A percentile compares a stretch with the other conserved stretches of the same genome.
Conservation (phyloP, 2,329 filamentous ascomycete species). For the Metarhizium album region DNA sequence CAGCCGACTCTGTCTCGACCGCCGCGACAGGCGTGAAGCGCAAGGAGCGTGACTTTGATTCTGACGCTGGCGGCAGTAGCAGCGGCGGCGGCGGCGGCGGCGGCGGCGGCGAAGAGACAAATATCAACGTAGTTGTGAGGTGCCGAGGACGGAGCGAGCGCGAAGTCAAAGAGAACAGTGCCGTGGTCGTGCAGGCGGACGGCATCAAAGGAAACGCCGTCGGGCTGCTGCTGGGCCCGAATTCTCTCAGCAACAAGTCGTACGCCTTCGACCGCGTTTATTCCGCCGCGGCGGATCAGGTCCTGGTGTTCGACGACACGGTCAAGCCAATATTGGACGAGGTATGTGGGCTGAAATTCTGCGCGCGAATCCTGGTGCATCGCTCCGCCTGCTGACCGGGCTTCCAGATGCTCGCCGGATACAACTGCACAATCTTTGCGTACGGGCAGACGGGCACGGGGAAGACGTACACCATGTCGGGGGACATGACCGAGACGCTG, state of each 20-base stretch:
- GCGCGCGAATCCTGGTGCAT: not conserved
- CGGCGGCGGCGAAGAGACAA: constrained; percentile 62
- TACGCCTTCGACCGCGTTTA: constrained; percentile 98
- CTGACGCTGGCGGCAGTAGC: constrained; percentile 28
- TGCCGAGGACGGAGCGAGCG: constrained; percentile 88
- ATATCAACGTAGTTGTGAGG: constrained; percentile 94
- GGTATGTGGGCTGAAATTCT: constrained; percentile 38
- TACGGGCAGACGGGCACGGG: constrained; percentile 97
- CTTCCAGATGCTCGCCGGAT: constrained; percentile 74
- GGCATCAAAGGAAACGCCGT: constrained; percentile 79
- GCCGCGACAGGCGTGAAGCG: constrained; percentile 58
- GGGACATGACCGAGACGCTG: constrained; percentile 81
- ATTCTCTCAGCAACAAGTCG: constrained; percentile 85
- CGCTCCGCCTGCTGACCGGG: constrained; percentile 4
- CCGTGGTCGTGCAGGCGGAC: constrained; percentile 79
- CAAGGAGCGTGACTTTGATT: constrained; percentile 77
- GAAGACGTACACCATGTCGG: constrained; percentile 99
- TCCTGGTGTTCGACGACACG: constrained; percentile 89
- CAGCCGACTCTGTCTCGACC: constrained; percentile 51
- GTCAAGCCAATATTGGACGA: constrained; percentile 89
- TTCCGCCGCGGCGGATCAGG: constrained; percentile 86
- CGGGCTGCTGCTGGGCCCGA: constrained; percentile 84
- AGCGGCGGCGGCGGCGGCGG: constrained; percentile 4
- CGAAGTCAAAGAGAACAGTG: constrained; percentile 88
- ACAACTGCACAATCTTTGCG: constrained; percentile 97